Evolutionary conservation across 1,139 yeast genomes (phyloP), one percentile per base, ranked within the genome.

Genomic region (Yamadazyma kanchanaburiensis): DNA sequence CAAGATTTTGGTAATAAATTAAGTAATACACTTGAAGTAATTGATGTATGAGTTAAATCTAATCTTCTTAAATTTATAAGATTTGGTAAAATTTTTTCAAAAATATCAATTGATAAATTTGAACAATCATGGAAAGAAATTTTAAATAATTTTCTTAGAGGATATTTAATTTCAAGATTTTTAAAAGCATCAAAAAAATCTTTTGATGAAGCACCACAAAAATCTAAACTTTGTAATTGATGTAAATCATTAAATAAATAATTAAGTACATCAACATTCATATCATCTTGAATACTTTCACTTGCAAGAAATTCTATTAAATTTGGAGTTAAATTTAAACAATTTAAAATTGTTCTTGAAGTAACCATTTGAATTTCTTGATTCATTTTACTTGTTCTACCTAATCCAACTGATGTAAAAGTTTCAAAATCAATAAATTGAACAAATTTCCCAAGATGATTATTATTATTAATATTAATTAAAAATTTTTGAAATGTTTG

Each of bases 361-460:
- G 96, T 88, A 25, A 88, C 87, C 85, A 87, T 85, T 55, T 87
- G 94, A 43, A 88, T 88, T 55, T 85, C 94, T 54, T 77, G 80
- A 58, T 85, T 88, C 95, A 87, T 87, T 43, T 83, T 74, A 6
- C 86, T 86, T 0, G 96, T 84, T 40, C 96, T 67, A 3, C 96
- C 96, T 30, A 88, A 66, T 0, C 96, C 96, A 30, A 89, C 81
- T 2, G 94, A 82, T 0, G 96, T 87, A 52, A 88, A 83, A 40
- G 86, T 91, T 49, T 84, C 85, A 49, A 88, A 88, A 58, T 88
- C 96, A 47, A 88, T 71, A 36, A 81, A 80, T 45, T 80, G 78
- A 15, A 85, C 91, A 45, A 76, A 75, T 35, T 71, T 69, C 6
- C 95, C 88, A 19, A 44, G 25, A 74, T 66, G 69, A 24, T 61